Evolutionary conservation across 345 rosid species (phyloP).

Genomic region (Salix brachista): DNA sequence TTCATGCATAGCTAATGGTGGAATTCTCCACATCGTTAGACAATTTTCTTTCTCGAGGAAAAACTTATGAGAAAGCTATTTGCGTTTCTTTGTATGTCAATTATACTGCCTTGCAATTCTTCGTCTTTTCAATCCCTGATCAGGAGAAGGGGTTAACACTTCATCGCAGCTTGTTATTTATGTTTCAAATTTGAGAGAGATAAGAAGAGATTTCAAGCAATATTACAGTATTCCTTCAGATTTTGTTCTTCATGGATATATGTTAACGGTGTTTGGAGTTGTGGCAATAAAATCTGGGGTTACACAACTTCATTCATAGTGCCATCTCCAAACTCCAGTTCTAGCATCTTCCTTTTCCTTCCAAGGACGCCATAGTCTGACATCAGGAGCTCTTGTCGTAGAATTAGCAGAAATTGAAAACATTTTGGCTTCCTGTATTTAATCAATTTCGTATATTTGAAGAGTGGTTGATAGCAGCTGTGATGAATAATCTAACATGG

Average conservation of each 20-base stretch:
- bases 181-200: not conserved
- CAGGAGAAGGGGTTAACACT: not conserved
- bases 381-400: not conserved
- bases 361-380: not conserved
- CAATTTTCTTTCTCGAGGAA: too few relatives aligned
- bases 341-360: not conserved
- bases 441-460: not conserved
- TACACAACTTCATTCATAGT: not conserved
- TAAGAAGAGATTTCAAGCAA: not conserved
- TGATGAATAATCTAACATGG: too few relatives aligned
- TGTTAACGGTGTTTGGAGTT: too few relatives aligned
- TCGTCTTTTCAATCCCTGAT: not conserved
- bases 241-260: too few relatives aligned
- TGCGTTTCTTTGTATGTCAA: too few relatives aligned
- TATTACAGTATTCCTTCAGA: not conserved
- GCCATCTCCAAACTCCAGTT: not conserved
- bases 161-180: not conserved
- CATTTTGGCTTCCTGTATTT: not conserved
- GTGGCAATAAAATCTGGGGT: too few relatives aligned
- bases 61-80: too few relatives aligned
- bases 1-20: not conserved
- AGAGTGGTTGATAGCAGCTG: not conserved
- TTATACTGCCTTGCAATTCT: not conserved
- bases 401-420: not conserved
- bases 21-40: too few relatives aligned